Evolutionary conservation across 2,329 filamentous ascomycete genomes (phyloP).

Genomic region (Hypoxylon sp.): DNA sequence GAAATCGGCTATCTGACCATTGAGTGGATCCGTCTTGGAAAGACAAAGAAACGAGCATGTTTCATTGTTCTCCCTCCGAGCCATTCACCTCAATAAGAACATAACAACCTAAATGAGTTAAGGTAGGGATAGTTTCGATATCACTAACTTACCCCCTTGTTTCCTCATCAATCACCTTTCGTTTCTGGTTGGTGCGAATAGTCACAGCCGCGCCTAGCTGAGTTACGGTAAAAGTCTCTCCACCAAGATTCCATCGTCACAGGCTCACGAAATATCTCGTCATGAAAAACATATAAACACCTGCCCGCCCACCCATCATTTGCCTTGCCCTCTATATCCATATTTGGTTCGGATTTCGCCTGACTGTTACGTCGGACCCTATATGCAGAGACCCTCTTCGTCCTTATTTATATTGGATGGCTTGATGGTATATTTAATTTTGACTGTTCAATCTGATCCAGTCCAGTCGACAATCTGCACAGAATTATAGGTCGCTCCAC

Average conservation of each 20-base stretch:
- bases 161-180: constrained; percentile 16
- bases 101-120: neutral
- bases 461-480: constrained; percentile 45
- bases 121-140: neutral
- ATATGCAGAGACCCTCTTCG: constrained; percentile 27
- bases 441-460: constrained; percentile 38
- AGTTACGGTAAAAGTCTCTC: constrained; percentile 14
- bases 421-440: constrained; percentile 31
- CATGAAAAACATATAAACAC: constrained; percentile 14
- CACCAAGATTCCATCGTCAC: constrained; percentile 26
- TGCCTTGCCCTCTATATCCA: constrained; percentile 10
- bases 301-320: neutral
- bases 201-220: constrained; percentile 20
- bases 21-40: constrained; percentile 13
- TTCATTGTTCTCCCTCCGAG: neutral
- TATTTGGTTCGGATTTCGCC: constrained; percentile 37
- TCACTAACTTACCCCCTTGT: neutral
- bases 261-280: constrained; percentile 18
- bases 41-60: neutral
- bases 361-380: constrained; percentile 24
- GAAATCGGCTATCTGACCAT: constrained; percentile 3
- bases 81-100: neutral
- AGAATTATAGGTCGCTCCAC: constrained; percentile 23
- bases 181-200: constrained; percentile 32
- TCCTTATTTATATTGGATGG: constrained; percentile 39